These are phyloP conservation scores for Debaryomyces prosopidis DNA, from an alignment of 805 yeast species.

Conservation along the genomic window DNA sequence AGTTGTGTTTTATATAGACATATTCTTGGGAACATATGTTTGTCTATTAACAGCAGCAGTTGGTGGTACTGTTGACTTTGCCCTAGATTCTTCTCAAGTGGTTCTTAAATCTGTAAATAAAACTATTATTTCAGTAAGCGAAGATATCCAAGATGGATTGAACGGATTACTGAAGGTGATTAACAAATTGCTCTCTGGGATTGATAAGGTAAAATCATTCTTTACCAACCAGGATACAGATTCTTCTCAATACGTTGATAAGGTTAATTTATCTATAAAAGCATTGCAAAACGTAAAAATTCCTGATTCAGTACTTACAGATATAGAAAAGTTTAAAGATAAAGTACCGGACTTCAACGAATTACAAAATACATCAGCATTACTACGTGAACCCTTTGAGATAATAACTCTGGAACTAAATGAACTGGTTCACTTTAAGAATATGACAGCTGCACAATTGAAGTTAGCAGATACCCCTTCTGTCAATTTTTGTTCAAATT, in stretches of 20 bases:
- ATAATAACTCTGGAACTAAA: conserved; percentile 41
- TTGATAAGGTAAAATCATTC: conserved; percentile 53
- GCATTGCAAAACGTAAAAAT: conserved; percentile 60
- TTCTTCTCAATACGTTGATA: conserved; percentile 32
- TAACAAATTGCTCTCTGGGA: conserved; percentile 54
- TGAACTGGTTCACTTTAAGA: conserved; percentile 20
- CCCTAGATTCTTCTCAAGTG: conserved; percentile 69
- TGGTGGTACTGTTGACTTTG: conserved; percentile 69
- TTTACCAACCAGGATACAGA: conserved; percentile 42
- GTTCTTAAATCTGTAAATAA: conserved; percentile 61
- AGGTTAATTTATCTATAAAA: conserved; percentile 59
- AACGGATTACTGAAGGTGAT: conserved; percentile 57
- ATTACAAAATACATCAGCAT: conserved; percentile 56
- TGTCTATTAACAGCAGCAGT: conserved; percentile 78
- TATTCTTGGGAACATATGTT: conserved; percentile 82
- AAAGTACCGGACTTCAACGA: conserved; percentile 66
- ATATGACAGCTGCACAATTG: conserved; percentile 4
- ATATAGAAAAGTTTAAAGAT: conserved; percentile 50
- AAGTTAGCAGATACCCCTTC: conserved; percentile 2
- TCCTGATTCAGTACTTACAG: conserved; percentile 61
- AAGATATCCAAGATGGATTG: conserved; percentile 66
- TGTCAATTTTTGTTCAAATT: conserved; percentile 34
- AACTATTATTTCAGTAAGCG: conserved; percentile 54
- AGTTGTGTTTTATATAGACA: conserved; percentile 63
- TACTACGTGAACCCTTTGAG: conserved; percentile 63